phyloP scores from a whole-genome alignment of 306 rosid genomes.

The Vigna radiata region DNA sequence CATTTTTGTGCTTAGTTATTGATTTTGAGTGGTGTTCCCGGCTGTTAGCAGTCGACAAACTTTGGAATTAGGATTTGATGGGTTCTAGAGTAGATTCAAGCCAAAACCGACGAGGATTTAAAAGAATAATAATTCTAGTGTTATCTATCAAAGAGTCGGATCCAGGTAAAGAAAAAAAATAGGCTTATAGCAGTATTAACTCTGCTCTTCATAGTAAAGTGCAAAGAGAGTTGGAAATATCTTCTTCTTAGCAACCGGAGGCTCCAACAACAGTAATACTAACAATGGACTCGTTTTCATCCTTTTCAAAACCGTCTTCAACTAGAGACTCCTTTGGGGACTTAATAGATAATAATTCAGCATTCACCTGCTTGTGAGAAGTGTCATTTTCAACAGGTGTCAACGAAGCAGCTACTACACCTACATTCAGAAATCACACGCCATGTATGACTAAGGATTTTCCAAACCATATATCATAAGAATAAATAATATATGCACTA shows the following conservation, averaged over 20 bases:
- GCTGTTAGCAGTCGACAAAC: too few relatives aligned
- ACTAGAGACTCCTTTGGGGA: conserved; percentile 52
- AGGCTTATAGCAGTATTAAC: too few relatives aligned
- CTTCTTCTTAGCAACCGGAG: conserved; percentile 96
- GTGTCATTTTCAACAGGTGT: conserved; percentile 51
- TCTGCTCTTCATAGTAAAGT: conserved; percentile 87
- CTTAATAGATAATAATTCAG: conserved; percentile 45
- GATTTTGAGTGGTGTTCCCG: too few relatives aligned
- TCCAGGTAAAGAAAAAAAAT: too few relatives aligned
- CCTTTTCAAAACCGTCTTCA: conserved; percentile 36
- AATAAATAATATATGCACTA: not conserved
- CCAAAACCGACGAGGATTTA: too few relatives aligned
- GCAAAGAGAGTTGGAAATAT: conserved; percentile 95
- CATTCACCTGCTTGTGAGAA: conserved; percentile 55
- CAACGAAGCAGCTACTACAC: conserved; percentile 53
- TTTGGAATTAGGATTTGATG: too few relatives aligned
- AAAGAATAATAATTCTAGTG: too few relatives aligned
- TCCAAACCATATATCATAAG: conserved; percentile 1
- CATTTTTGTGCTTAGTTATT: too few relatives aligned
- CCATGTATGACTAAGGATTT: conserved; percentile 22
- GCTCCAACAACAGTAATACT: conserved; percentile 95
- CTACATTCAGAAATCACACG: conserved; percentile 44
- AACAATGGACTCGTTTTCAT: conserved; percentile 58
- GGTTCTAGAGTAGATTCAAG: too few relatives aligned
- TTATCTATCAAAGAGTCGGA: too few relatives aligned